Conservation (phyloP, 2,329 filamentous ascomycete species). For the Monosporascus cannonballus region DNA sequence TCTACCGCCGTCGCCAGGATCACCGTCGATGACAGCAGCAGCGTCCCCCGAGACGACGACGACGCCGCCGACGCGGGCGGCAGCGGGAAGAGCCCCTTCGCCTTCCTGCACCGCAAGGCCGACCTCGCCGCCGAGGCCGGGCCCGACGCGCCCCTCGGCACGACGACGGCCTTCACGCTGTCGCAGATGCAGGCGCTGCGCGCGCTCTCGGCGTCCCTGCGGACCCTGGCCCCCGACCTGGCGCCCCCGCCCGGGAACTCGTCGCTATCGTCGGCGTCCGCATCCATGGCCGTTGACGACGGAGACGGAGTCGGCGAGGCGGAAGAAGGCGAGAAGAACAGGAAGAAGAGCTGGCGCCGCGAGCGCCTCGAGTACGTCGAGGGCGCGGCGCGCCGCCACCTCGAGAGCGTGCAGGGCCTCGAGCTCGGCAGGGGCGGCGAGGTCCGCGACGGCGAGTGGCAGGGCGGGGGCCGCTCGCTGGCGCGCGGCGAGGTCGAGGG, state of each 20-base stretch:
- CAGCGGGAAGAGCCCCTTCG: slow-evolving; percentile 33
- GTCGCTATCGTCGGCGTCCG: neutral
- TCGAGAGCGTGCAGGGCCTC: slow-evolving; percentile 64
- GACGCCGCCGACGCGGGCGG: neutral
- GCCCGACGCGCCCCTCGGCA: slow-evolving; percentile 53
- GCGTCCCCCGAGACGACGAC: too few species aligned
- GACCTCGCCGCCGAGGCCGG: slow-evolving; percentile 44
- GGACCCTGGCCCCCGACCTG: slow-evolving; percentile 61
- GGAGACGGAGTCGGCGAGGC: slow-evolving; percentile 28
- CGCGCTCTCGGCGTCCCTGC: slow-evolving; percentile 53
- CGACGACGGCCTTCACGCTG: slow-evolving; percentile 71
- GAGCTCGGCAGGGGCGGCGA: slow-evolving; percentile 57
- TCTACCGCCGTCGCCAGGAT: neutral
- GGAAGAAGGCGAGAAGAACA: slow-evolving; percentile 16
- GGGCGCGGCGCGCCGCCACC: slow-evolving; percentile 65
- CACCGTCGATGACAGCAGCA: neutral
- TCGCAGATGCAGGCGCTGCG: slow-evolving; percentile 78
- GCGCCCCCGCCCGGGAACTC: slow-evolving; percentile 4
- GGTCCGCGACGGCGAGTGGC: slow-evolving; percentile 60
- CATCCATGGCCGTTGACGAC: slow-evolving; percentile 17
- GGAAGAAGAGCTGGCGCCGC: slow-evolving; percentile 53
- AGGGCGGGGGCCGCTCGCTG: slow-evolving; percentile 45
- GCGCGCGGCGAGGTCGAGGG: slow-evolving; percentile 50
- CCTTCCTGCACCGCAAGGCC: slow-evolving; percentile 52
- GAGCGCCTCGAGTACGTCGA: slow-evolving; percentile 81